Evolutionary conservation across 768 basidiomycete genomes (phyloP).

Genomic region (Tulasnella sp.): DNA sequence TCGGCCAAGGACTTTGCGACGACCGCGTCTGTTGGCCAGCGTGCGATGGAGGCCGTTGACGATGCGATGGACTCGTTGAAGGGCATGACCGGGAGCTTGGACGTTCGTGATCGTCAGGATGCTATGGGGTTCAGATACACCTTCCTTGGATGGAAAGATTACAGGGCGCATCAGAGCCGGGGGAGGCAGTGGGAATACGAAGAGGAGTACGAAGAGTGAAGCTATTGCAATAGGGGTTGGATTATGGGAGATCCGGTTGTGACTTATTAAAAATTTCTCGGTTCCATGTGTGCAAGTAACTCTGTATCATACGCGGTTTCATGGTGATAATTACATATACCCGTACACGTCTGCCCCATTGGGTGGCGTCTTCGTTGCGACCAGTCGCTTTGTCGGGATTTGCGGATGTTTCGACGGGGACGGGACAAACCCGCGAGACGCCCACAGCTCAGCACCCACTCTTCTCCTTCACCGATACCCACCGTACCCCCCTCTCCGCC

Average conservation of each 20-base stretch:
- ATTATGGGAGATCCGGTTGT: too few relatives aligned
- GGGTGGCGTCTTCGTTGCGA: neutral
- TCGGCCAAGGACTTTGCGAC: conserved; percentile 14
- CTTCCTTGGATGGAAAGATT: conserved; percentile 20
- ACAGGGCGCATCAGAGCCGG: neutral
- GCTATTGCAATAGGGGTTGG: too few relatives aligned
- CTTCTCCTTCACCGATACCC: neutral
- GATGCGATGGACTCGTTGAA: neutral
- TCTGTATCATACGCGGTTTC: neutral
- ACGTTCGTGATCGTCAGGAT: neutral
- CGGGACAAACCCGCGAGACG: neutral
- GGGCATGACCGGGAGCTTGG: neutral
- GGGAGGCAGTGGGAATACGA: conserved; percentile 10
- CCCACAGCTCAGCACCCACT: neutral
- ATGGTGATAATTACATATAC: neutral
- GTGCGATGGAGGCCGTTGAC: neutral
- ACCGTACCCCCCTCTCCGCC: neutral
- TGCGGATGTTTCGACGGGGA: neutral
- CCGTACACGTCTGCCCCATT: neutral
- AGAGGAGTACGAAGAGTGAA: neutral
- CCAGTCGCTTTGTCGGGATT: neutral
- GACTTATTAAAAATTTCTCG: too few relatives aligned
- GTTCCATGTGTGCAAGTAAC: too few relatives aligned
- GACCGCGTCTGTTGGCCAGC: conserved; percentile 1
- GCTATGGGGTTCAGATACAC: neutral